phyloP scores from a whole-genome alignment of 495 filamentous ascomycete genomes.

The Hypoxylon cercidicola region DNA sequence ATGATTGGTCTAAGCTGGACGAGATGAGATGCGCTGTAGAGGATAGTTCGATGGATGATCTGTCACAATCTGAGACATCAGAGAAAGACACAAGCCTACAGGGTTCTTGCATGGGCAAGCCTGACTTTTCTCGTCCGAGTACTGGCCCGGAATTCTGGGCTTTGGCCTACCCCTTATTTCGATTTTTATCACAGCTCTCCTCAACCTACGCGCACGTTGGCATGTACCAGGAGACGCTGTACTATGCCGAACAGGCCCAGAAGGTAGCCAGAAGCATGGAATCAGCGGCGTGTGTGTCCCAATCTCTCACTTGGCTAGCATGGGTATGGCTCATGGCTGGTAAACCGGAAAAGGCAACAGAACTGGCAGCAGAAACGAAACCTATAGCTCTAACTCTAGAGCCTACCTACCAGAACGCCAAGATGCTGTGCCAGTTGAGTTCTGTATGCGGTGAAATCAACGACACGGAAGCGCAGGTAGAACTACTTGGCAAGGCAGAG shows the following conservation, averaged over 20 bases:
- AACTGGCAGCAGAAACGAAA: conserved; percentile 64
- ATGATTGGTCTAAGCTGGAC: conserved; percentile 77
- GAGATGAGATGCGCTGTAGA: conserved; percentile 44
- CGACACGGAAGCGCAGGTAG: conserved; percentile 50
- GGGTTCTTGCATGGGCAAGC: conserved; percentile 39
- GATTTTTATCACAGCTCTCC: conserved; percentile 75
- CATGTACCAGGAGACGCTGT: conserved; percentile 88
- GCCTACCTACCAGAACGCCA: conserved; percentile 59
- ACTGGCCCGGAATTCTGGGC: conserved; percentile 82
- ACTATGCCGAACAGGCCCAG: conserved; percentile 85
- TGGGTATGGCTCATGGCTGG: conserved; percentile 73
- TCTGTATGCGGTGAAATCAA: conserved; percentile 55
- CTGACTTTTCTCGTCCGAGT: conserved; percentile 21
- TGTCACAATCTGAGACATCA: conserved; percentile 50
- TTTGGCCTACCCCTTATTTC: conserved; percentile 76
- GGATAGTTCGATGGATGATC: conserved; percentile 45
- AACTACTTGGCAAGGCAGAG: conserved; percentile 54
- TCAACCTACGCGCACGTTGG: conserved; percentile 82
- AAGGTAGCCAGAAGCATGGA: conserved; percentile 77
- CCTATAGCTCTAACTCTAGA: conserved; percentile 51
- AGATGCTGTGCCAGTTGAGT: conserved; percentile 54
- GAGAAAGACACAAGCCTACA: conserved; percentile 40
- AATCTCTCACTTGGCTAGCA: conserved; percentile 68
- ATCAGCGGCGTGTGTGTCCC: conserved; percentile 66
- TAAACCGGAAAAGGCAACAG: conserved; percentile 67